Percentiles rank a stretch among this genome's conserved stretches.
phyloP scores from a whole-genome alignment of 2,329 filamentous ascomycete genomes.

The Apiospora pterosperma region DNA sequence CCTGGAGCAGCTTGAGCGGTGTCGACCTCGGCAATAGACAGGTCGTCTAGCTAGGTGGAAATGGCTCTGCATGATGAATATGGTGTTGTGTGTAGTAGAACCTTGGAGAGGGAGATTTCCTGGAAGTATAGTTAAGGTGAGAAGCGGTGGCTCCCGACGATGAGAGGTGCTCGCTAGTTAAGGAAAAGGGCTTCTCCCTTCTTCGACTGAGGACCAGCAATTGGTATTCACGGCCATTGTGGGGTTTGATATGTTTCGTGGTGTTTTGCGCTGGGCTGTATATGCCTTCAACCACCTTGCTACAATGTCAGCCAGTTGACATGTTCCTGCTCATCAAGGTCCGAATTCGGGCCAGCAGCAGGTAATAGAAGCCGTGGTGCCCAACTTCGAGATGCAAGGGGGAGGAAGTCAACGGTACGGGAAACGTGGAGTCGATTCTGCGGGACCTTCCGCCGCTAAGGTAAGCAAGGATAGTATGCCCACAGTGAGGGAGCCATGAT shows the following conservation, averaged over 20 bases:
- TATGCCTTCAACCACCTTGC: slow-evolving; percentile 14
- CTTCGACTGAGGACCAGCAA: slow-evolving; percentile 29
- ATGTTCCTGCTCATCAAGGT: slow-evolving; percentile 16
- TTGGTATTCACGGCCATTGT: slow-evolving; percentile 11
- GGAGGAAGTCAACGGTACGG: background rate
- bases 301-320: slow-evolving; percentile 16
- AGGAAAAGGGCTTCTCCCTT: slow-evolving; percentile 40
- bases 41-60: too few species aligned
- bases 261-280: slow-evolving; percentile 14
- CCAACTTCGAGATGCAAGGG: background rate
- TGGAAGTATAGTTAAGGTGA: too few species aligned
- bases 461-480: too few species aligned
- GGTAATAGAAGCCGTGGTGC: background rate
- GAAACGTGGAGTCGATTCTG: background rate
- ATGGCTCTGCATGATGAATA: too few species aligned
- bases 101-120: too few species aligned
- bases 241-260: slow-evolving; percentile 16
- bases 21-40: too few species aligned
- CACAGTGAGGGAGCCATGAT: background rate
- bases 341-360: background rate
- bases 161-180: too few species aligned
- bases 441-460: background rate
- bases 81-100: too few species aligned
- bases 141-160: too few species aligned
- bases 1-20: background rate